Base-by-base conservation (phyloP, 176 grass and related monocot genomes). In the Triticum dicoccoides region DNA sequence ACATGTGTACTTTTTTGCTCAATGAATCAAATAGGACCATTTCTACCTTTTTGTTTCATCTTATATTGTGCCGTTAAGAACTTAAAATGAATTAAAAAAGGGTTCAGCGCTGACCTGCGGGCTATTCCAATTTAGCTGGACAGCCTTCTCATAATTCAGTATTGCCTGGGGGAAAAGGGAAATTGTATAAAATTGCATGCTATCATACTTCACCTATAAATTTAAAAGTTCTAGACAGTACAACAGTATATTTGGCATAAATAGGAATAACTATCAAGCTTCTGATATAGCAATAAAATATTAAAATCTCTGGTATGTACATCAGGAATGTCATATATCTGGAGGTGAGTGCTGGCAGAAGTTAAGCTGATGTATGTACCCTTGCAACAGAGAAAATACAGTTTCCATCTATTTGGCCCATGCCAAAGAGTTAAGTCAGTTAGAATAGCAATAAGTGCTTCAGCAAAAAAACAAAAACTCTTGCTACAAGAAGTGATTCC, bases 61-160 rank as follows among this genome's bases (percentile, higher is more conserved):
- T 70, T 38, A 79, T 41, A 70, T 77, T 17, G 18, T 58, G 39
- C 14, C 61, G 32, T 79, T 33, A 44, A 81, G 33, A 80, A 75
- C 39, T 74, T 41, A 81, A 81, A 33, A 80, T 78, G 84, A 32
- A 68, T 17, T 17, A 83, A 77, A 83, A 83, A 77, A 56, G 3
- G 25, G 37, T 73, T 84, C 56, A 73, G 33, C 8, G 7, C 65
- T 86, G 63, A 99, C 97, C 97, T 99, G 97, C 54, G 97, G 97
- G 27, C 94, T 99, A 89, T 99, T 99, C 97, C 97, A 99, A 82
- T 97, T 99, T 34, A 99, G 97, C 73, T 93, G 91, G 75, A 99
- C 97, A 84, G 92, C 97, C 87, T 93, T 99, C 64, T 94, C 92
- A 80, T 99, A 99, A 70, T 96, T 99, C 85, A 90, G 67, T 90